phyloP scores from a whole-genome alignment of 176 grass and related monocot genomes.

The sorghum (Sorghum bicolor) region Sorghum_bicolor_NCBIv3 NC_012870.2:65278501-65279000 shows the following conservation, averaged over 20 bases:
- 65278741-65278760: neutral
- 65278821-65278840: neutral
- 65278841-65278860: conserved; percentile 1
- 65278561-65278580: neutral
- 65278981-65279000: conserved; percentile 55
- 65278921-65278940: conserved; percentile 76
- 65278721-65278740: neutral
- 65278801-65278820: neutral
- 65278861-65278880: conserved; percentile 67
- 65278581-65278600: neutral
- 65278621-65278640: neutral
- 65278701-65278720: neutral
- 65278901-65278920: conserved; percentile 49
- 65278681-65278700: neutral
- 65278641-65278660: neutral
- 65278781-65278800: neutral
- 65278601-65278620: neutral
- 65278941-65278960: conserved; percentile 45
- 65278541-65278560: neutral
- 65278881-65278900: conserved; percentile 79
- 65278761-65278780: neutral
- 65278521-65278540: neutral
- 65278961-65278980: conserved; percentile 64
- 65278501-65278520: neutral
- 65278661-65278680: neutral